Evolutionary conservation across 805 yeast genomes (phyloP).

Genomic region (Jamesozyma hellenica): DNA sequence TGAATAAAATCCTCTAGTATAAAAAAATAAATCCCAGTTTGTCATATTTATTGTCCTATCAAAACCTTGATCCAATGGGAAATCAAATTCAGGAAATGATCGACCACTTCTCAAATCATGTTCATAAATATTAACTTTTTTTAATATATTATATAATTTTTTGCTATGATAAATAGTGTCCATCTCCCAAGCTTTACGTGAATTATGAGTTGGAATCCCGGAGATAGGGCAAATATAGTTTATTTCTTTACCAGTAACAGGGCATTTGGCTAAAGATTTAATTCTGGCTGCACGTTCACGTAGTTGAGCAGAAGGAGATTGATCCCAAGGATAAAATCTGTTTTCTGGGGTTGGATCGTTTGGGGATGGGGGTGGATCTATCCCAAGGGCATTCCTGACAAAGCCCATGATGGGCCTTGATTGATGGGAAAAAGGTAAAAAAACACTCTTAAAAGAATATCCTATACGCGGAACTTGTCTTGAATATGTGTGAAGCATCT

Average conservation of each 20-base stretch:
- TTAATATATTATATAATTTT: slow-evolving; percentile 61
- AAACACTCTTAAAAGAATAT: too few relatives aligned
- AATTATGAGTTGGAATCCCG: slow-evolving; percentile 94
- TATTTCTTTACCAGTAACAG: slow-evolving; percentile 74
- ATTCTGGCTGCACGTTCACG: slow-evolving; percentile 88
- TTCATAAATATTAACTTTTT: slow-evolving; percentile 83
- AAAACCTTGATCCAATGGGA: slow-evolving; percentile 68
- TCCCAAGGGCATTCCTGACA: slow-evolving; percentile 39
- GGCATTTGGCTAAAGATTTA: slow-evolving; percentile 79
- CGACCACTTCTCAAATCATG: slow-evolving; percentile 93
- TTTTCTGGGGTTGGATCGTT: slow-evolving; percentile 63
- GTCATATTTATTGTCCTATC: slow-evolving; percentile 70
- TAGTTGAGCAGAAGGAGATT: slow-evolving; percentile 78
- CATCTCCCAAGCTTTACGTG: slow-evolving; percentile 76
- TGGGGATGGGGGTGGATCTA: slow-evolving; percentile 55
- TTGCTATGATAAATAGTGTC: slow-evolving; percentile 64
- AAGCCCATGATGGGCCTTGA: slow-evolving; percentile 31
- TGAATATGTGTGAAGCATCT: too few relatives aligned
- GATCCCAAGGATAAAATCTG: slow-evolving; percentile 82
- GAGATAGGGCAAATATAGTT: slow-evolving; percentile 83
- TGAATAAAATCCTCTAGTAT: slow-evolving; percentile 84
- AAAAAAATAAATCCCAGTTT: slow-evolving; percentile 88
- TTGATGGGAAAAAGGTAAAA: too few relatives aligned
- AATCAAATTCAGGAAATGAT: slow-evolving; percentile 89
- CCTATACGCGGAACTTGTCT: too few relatives aligned